Evolutionary conservation across 2,329 filamentous ascomycete genomes (phyloP).

Genomic region (Fusarium annulatum): DNA sequence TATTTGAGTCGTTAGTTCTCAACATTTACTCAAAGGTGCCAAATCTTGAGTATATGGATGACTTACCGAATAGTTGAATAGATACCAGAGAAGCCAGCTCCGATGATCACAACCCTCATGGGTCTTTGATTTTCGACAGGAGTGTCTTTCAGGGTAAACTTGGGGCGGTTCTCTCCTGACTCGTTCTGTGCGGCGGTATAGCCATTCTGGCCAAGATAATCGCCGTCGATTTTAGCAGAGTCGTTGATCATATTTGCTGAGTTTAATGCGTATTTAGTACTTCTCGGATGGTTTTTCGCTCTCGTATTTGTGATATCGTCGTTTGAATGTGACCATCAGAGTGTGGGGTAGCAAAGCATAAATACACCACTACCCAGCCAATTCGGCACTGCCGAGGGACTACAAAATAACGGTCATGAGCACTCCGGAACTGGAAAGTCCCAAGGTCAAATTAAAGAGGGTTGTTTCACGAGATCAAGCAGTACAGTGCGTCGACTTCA

Average conservation of each 20-base stretch:
- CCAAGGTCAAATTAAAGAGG: not conserved
- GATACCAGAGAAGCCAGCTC: not conserved
- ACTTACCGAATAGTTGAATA: not conserved
- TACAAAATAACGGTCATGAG: too few relatives aligned
- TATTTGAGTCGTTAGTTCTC: not conserved
- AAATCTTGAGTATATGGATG: too few relatives aligned
- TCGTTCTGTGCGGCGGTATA: not conserved
- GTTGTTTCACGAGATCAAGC: rapidly evolving
- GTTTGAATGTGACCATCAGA: not conserved
- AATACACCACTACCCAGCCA: not conserved
- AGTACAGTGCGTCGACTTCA: not conserved
- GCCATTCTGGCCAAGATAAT: not conserved
- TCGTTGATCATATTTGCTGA: not conserved
- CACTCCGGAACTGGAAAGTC: not conserved
- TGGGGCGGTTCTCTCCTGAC: not conserved
- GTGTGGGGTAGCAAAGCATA: not conserved
- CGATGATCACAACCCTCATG: not conserved
- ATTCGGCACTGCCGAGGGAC: not conserved
- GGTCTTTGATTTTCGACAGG: not conserved
- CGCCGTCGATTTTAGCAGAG: rapidly evolving
- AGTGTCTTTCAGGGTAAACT: not conserved
- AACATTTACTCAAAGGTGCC: rapidly evolving
- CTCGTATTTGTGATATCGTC: not conserved
- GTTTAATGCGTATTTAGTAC: rapidly evolving
- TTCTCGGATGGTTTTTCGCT: not conserved